A percentile compares a stretch with the other conserved stretches of the same genome.
phyloP scores from a whole-genome alignment of 768 basidiomycete genomes.

The Dentipellis sp. region DNA sequence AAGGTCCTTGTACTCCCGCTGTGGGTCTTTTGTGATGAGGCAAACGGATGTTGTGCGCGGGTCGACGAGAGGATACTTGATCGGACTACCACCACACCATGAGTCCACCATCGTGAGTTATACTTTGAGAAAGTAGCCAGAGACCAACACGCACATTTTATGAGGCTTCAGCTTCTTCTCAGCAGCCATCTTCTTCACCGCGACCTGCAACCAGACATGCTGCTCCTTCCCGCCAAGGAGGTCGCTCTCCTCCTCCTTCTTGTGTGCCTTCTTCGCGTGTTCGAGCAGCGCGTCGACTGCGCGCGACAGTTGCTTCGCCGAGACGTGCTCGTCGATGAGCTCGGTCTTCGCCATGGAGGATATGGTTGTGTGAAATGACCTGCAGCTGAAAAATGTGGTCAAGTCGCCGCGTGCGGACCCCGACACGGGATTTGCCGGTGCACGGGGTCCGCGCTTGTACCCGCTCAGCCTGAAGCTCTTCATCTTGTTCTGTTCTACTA shows the following conservation, averaged over 20 bases:
- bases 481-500: too few relatives aligned
- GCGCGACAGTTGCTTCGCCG: slow-evolving; percentile 71
- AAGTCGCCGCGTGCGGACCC: too few relatives aligned
- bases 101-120: neutral
- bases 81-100: slow-evolving; percentile 36
- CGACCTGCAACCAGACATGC: slow-evolving; percentile 81
- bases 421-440: too few relatives aligned
- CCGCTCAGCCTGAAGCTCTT: too few relatives aligned
- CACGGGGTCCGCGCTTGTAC: too few relatives aligned
- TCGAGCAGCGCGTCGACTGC: slow-evolving; percentile 74
- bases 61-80: slow-evolving; percentile 77
- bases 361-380: too few relatives aligned
- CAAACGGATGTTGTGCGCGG: slow-evolving; percentile 76
- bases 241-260: slow-evolving; percentile 62
- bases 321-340: slow-evolving; percentile 66
- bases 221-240: slow-evolving; percentile 75
- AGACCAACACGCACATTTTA: slow-evolving; percentile 58
- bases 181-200: slow-evolving; percentile 75
- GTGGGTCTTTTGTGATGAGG: slow-evolving; percentile 92
- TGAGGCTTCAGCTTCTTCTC: slow-evolving; percentile 71
- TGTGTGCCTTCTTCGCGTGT: slow-evolving; percentile 56
- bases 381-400: too few relatives aligned
- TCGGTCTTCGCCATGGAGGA: slow-evolving; percentile 16
- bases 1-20: slow-evolving; percentile 92
- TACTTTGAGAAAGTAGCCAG: neutral